Conservation (phyloP, 2,329 filamentous ascomycete genomes). For the Colletotrichum tanaceti region DNA sequence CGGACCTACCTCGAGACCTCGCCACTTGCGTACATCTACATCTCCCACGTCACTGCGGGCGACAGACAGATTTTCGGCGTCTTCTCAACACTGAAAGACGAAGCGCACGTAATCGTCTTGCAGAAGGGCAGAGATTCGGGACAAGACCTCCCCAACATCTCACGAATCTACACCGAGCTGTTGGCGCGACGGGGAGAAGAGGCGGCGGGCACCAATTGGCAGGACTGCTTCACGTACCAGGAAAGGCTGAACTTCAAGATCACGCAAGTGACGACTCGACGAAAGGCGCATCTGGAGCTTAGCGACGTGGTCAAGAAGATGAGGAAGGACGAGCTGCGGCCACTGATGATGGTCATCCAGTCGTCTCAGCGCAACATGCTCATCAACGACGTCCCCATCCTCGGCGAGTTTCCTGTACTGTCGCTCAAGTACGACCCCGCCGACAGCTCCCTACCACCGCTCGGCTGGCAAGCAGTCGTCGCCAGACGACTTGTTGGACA, state of each 20-base stretch:
- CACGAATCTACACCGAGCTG: constrained; percentile 86
- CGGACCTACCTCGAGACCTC: constrained; percentile 79
- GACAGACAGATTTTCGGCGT: constrained; percentile 94
- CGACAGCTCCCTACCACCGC: constrained; percentile 87
- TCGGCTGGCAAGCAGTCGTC: constrained; percentile 93
- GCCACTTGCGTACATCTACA: constrained; percentile 84
- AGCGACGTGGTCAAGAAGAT: constrained; percentile 91
- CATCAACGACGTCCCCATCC: constrained; percentile 83
- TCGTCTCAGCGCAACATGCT: constrained; percentile 86
- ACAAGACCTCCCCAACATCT: constrained; percentile 89
- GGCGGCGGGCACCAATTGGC: constrained; percentile 76
- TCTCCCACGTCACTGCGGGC: constrained; percentile 91
- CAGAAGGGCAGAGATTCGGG: constrained; percentile 81
- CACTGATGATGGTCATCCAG: constrained; percentile 88
- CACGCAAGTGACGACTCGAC: constrained; percentile 86
- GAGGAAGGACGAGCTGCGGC: constrained; percentile 83
- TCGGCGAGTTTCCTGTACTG: constrained; percentile 87
- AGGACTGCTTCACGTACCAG: constrained; percentile 87
- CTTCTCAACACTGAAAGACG: constrained; percentile 83
- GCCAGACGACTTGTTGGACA: constrained; percentile 87
- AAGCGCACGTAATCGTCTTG: constrained; percentile 89
- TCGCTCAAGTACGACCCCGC: constrained; percentile 83
- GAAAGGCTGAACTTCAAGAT: constrained; percentile 87
- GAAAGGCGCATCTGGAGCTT: constrained; percentile 90
- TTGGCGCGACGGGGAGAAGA: constrained; percentile 74